Percentiles rank a stretch among this genome's conserved stretches.
phyloP scores from a whole-genome alignment of 345 rosid genomes.

The Pseudoturritis turrita region DNA sequence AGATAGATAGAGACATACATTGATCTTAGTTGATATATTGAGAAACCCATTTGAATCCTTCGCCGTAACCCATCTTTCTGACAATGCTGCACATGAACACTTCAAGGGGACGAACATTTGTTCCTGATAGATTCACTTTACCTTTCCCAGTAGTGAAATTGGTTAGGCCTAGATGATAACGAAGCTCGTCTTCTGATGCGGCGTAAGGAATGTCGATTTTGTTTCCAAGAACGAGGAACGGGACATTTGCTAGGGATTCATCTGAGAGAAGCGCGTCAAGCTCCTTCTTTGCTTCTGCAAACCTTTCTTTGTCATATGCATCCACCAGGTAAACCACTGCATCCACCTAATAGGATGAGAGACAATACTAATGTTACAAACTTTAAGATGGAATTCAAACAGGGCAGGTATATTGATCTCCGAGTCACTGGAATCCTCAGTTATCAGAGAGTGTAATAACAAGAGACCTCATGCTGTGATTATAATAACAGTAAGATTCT shows the following conservation, averaged over 20 bases:
- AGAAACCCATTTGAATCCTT: slow-evolving; percentile 64
- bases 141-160: slow-evolving; percentile 62
- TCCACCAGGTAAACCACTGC: slow-evolving; percentile 65
- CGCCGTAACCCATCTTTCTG: slow-evolving; percentile 59
- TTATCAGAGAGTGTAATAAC: neutral
- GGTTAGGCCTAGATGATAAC: slow-evolving; percentile 53
- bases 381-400: neutral
- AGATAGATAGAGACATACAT: neutral
- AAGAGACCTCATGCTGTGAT: neutral
- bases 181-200: slow-evolving; percentile 65
- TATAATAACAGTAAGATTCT: too few relatives aligned
- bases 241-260: neutral
- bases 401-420: neutral
- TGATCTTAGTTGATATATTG: slow-evolving; percentile 50
- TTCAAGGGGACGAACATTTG: slow-evolving; percentile 62
- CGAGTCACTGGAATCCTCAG: neutral
- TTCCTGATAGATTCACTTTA: slow-evolving; percentile 43
- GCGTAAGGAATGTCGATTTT: slow-evolving; percentile 37
- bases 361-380: neutral
- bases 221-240: slow-evolving; percentile 11
- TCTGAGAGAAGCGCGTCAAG: slow-evolving; percentile 10
- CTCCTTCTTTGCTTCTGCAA: slow-evolving; percentile 7
- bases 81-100: slow-evolving; percentile 75
- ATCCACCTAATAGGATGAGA: slow-evolving; percentile 42
- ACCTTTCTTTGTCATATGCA: slow-evolving; percentile 56